These are phyloP conservation scores for Camelina laxa DNA, from an alignment of 345 rosid genomes.

Conservation along the genomic window DNA sequence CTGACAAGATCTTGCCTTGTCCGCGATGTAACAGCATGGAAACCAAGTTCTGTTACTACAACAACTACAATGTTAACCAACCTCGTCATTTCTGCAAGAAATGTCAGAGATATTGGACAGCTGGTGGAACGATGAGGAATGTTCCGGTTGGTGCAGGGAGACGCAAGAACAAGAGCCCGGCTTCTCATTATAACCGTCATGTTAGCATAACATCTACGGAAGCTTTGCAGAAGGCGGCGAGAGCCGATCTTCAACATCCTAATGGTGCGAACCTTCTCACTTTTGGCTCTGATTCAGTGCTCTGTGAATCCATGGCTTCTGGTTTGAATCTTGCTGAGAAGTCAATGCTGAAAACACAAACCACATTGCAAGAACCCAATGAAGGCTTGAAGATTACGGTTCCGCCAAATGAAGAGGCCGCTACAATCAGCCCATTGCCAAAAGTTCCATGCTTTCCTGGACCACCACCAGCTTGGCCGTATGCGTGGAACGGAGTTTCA, in stretches of 20 bases:
- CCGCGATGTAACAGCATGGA: slow-evolving; percentile 97
- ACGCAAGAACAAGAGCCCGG: slow-evolving; percentile 83
- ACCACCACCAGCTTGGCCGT: slow-evolving; percentile 49
- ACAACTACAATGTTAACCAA: slow-evolving; percentile 92
- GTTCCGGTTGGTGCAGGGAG: slow-evolving; percentile 97
- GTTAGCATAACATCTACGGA: slow-evolving; percentile 57
- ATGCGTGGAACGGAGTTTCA: slow-evolving; percentile 48
- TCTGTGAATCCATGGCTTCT: slow-evolving; percentile 87
- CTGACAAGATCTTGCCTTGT: slow-evolving; percentile 82
- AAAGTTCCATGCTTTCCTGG: slow-evolving; percentile 46
- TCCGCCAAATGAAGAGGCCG: slow-evolving; percentile 35
- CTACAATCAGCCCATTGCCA: slow-evolving; percentile 30
- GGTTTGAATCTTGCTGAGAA: slow-evolving; percentile 75
- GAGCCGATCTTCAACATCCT: slow-evolving; percentile 61
- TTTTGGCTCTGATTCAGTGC: slow-evolving; percentile 73
- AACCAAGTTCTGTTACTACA: slow-evolving; percentile 94
- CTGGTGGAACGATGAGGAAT: slow-evolving; percentile 95
- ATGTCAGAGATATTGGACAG: slow-evolving; percentile 98
- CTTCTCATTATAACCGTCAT: slow-evolving; percentile 71
- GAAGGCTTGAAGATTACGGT: slow-evolving; percentile 38
- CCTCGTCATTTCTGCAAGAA: slow-evolving; percentile 94
- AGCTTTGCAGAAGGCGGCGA: slow-evolving; percentile 55
- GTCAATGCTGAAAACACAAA: slow-evolving; percentile 46
- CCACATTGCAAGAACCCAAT: slow-evolving; percentile 37
- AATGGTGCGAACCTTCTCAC: slow-evolving; percentile 69